Percentiles rank a stretch among this genome's conserved stretches.
Evolutionary conservation across 2,329 filamentous ascomycete species (phyloP).

Genomic region (Fusarium chlamydosporum): DNA sequence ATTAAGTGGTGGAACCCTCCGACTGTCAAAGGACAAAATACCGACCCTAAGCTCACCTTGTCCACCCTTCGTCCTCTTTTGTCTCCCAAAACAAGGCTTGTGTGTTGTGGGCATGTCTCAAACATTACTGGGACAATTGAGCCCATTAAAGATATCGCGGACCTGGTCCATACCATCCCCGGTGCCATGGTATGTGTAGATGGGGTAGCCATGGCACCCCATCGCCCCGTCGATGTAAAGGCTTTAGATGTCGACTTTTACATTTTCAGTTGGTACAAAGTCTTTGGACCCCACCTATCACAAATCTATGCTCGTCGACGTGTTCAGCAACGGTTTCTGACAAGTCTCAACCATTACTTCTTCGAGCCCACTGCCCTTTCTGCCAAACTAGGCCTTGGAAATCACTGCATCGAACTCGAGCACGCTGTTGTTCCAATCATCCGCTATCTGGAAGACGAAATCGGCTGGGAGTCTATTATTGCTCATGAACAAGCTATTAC

Average conservation of each 20-base stretch:
- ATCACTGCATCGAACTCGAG: constrained; percentile 10
- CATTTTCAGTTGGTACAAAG: constrained; percentile 84
- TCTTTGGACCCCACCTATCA: constrained; percentile 77
- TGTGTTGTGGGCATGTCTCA: constrained; percentile 7
- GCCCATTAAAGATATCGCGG: constrained; percentile 12
- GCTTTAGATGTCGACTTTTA: constrained; percentile 81
- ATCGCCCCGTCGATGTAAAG: constrained; percentile 78
- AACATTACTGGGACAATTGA: constrained; percentile 18
- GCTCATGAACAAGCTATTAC: constrained; percentile 7
- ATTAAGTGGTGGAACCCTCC: constrained; percentile 29
- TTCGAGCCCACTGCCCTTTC: not conserved
- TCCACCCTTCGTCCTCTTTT: constrained; percentile 2
- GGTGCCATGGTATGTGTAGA: constrained; percentile 65
- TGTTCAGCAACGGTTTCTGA: not conserved
- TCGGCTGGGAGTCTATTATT: constrained; percentile 11
- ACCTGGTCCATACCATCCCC: constrained; percentile 11
- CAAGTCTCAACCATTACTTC: constrained; percentile 14
- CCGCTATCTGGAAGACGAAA: constrained; percentile 2
- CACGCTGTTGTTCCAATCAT: constrained; percentile 8
- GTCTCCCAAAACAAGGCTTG: constrained; percentile 4
- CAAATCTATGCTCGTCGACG: constrained; percentile 11
- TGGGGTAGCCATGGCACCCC: constrained; percentile 82
- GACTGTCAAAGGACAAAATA: not conserved
- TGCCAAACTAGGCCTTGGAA: not conserved
- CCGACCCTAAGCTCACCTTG: constrained; percentile 10